phyloP scores from a whole-genome alignment of 306 rosid genomes.

The Quercus dentata region DNA sequence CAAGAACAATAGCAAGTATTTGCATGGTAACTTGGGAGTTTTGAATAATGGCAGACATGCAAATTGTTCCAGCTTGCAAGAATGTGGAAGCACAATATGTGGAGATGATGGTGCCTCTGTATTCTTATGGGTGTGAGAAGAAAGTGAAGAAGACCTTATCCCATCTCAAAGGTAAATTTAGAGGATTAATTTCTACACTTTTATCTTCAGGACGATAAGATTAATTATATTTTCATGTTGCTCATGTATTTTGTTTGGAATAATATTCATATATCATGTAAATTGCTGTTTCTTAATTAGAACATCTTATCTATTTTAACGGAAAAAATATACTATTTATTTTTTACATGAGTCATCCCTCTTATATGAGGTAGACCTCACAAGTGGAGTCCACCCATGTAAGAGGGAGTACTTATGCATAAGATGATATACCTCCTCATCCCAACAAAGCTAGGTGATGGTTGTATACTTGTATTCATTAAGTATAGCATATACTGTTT shows the following conservation, averaged over 20 bases:
- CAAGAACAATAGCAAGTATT: not conserved
- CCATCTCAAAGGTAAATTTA: slow-evolving; percentile 57
- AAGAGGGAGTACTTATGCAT: no score
- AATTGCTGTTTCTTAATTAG: not conserved
- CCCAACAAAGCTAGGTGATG: no score
- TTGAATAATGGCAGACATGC: slow-evolving; percentile 53
- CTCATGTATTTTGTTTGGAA: not conserved
- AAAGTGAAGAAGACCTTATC: slow-evolving; percentile 72
- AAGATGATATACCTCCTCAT: no score
- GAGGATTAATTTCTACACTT: not conserved
- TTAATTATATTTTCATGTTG: no score
- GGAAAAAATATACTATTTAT: no score
- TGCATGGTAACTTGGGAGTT: not conserved
- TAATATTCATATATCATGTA: not conserved
- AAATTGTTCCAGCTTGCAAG: slow-evolving; percentile 59
- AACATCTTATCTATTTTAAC: not conserved
- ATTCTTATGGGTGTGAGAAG: slow-evolving; percentile 82
- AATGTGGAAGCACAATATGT: slow-evolving; percentile 81
- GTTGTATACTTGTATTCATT: no score
- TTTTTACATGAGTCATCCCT: no score
- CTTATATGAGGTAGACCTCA: no score
- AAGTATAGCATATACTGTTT: no score
- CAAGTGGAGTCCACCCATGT: no score
- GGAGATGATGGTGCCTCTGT: slow-evolving; percentile 91
- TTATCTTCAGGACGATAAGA: not conserved